Conservation (phyloP, 1,284 basidiomycete species). For the Flammula alnicola region DNA sequence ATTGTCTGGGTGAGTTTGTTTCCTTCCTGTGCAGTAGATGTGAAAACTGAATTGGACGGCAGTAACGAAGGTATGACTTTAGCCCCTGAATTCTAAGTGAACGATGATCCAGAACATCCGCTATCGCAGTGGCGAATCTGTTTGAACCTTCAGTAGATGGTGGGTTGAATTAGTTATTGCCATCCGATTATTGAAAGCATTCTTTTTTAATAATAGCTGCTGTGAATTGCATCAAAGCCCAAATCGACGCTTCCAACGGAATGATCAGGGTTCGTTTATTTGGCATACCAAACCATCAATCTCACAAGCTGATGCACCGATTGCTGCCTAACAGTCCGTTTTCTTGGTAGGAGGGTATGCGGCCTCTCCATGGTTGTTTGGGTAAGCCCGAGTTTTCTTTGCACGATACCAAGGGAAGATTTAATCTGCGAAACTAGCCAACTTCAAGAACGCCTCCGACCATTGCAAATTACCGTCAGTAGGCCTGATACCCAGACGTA, state of each 20-base stretch:
- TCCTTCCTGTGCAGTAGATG: not conserved
- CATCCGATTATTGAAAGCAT: not conserved
- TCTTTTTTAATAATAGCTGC: conserved; percentile 48
- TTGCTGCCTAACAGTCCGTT: conserved; percentile 57
- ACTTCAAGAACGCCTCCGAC: conserved; percentile 65
- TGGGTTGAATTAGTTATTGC: conserved; percentile 20
- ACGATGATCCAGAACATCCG: not conserved
- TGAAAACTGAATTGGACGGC: conserved; percentile 1
- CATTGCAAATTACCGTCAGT: conserved; percentile 63
- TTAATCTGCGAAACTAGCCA: conserved; percentile 43
- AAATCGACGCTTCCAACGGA: conserved; percentile 68
- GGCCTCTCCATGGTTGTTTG: conserved; percentile 77
- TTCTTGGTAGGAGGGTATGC: conserved; percentile 83
- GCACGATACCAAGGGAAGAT: not conserved
- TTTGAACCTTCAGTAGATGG: conserved; percentile 78
- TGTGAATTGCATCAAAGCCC: conserved; percentile 66
- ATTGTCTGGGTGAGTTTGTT: conserved; percentile 59
- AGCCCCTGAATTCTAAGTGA: not conserved
- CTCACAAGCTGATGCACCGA: too few species aligned
- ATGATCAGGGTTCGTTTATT: conserved; percentile 58
- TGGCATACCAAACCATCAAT: conserved; percentile 6
- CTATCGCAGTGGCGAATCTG: conserved; percentile 57
- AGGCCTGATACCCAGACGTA: conserved; percentile 79
- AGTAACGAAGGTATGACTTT: conserved; percentile 30
- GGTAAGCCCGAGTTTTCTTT: conserved; percentile 25